phyloP scores from a whole-genome alignment of 2,329 filamentous ascomycete genomes.

The Pyrenochaeta sp. region DNA sequence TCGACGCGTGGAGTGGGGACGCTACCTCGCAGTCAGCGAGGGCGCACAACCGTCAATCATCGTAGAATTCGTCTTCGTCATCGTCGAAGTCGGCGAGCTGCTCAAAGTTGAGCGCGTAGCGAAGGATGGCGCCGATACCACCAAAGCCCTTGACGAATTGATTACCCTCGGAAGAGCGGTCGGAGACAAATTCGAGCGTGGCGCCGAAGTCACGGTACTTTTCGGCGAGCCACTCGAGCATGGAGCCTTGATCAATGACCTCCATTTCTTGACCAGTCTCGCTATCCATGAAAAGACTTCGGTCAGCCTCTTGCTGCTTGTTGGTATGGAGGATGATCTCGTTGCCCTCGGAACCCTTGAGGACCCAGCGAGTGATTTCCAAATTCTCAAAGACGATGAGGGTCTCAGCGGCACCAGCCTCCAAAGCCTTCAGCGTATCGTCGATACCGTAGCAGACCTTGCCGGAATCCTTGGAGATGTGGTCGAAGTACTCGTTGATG shows the following conservation, averaged over 20 bases:
- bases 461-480: conserved; percentile 97
- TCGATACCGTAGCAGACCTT: conserved; percentile 98
- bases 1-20: conserved; percentile 65
- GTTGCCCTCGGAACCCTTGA: conserved; percentile 78
- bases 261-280: conserved; percentile 98
- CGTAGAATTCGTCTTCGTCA: conserved; percentile 85
- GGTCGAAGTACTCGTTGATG: conserved; percentile 98
- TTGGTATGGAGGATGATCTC: conserved; percentile 85
- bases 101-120: conserved; percentile 99
- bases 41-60: conserved; percentile 90
- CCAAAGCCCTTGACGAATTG: conserved; percentile 99
- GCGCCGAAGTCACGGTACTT: conserved; percentile 98
- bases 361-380: conserved; percentile 88
- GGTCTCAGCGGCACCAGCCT: conserved; percentile 92
- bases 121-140: conserved; percentile 95
- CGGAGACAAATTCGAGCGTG: conserved; percentile 94
- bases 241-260: conserved; percentile 82
- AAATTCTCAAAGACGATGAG: conserved; percentile 98
- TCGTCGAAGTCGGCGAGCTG: conserved; percentile 89
- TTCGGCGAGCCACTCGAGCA: conserved; percentile 99
- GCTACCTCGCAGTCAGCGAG: conserved; percentile 88
- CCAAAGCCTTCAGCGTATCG: conserved; percentile 94
- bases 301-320: conserved; percentile 81
- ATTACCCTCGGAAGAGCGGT: conserved; percentile 96
- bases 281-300: conserved; percentile 91